These are phyloP conservation scores for Penicillium turbatum DNA, from an alignment of 495 filamentous ascomycete genomes.

Conservation along the genomic window DNA sequence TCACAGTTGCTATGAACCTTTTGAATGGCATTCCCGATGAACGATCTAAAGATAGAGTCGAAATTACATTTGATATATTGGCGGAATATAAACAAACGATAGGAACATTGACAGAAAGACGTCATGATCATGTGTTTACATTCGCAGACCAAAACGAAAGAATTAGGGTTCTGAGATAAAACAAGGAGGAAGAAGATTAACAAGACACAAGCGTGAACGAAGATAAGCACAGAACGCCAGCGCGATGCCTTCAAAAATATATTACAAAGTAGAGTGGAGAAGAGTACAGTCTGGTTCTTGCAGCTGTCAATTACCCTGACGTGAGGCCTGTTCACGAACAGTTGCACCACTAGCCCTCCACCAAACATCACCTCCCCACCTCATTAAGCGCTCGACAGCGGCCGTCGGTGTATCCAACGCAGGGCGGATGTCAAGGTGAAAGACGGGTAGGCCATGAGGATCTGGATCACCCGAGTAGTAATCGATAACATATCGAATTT, in stretches of 20 bases:
- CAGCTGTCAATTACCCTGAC: conserved; percentile 1
- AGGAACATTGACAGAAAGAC: conserved; percentile 1
- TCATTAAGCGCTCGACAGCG: conserved; percentile 74
- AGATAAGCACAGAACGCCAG: conserved; percentile 22
- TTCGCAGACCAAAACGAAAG: conserved; percentile 4
- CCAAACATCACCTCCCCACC: conserved; percentile 95
- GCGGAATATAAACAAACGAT: not conserved
- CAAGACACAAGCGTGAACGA: conserved; percentile 6
- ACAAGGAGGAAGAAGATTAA: conserved; percentile 13
- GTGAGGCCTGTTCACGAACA: conserved; percentile 36
- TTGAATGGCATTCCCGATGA: not conserved
- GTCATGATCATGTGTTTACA: conserved; percentile 10
- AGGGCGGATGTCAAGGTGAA: conserved; percentile 94
- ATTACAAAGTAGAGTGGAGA: conserved; percentile 32
- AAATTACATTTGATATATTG: not conserved
- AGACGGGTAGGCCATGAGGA: conserved; percentile 87
- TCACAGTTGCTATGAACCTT: conserved; percentile 1
- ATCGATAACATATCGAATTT: conserved; percentile 95
- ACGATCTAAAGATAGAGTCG: not conserved
- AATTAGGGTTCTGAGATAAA: conserved; percentile 11
- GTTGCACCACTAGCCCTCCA: conserved; percentile 77
- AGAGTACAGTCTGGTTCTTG: conserved; percentile 5
- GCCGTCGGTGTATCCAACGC: conserved; percentile 79
- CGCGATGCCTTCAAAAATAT: conserved; percentile 22
- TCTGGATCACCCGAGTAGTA: conserved; percentile 90